A percentile compares a stretch with the other conserved stretches of the same genome.
phyloP scores from a whole-genome alignment of 2,329 filamentous ascomycete genomes.

The Harringtonia lauricola region DNA sequence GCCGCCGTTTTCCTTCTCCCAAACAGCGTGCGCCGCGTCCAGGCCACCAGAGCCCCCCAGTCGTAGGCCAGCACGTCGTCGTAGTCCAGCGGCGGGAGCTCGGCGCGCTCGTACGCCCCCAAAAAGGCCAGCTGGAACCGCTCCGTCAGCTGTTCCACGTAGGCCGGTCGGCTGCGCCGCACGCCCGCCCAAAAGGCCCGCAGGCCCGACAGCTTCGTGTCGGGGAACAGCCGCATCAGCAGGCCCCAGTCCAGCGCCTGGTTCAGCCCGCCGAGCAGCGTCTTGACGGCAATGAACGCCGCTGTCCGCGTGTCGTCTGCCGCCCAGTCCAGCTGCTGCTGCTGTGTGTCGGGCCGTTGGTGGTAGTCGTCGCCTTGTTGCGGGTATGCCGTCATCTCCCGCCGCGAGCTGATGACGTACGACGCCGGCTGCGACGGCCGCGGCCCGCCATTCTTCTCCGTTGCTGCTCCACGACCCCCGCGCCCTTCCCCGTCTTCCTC shows the following conservation, averaged over 20 bases:
- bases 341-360: constrained; percentile 19
- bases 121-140: constrained; percentile 58
- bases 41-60: constrained; percentile 55
- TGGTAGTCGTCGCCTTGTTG: constrained; percentile 23
- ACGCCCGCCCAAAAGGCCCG: constrained; percentile 43
- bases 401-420: constrained; percentile 17
- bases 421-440: constrained; percentile 9
- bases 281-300: constrained; percentile 46
- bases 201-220: constrained; percentile 37
- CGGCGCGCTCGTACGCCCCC: constrained; percentile 50
- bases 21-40: constrained; percentile 46
- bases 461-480: background rate
- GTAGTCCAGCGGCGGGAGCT: constrained; percentile 52
- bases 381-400: constrained; percentile 22
- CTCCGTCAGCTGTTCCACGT: constrained; percentile 44
- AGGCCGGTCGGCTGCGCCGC: constrained; percentile 37
- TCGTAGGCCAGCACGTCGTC: constrained; percentile 54
- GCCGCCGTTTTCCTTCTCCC: constrained; percentile 28
- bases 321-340: constrained; percentile 28
- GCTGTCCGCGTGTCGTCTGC: constrained; percentile 36
- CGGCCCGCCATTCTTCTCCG: background rate
- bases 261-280: constrained; percentile 48
- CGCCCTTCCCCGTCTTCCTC: constrained; percentile 11
- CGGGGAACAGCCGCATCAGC: constrained; percentile 43
- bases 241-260: constrained; percentile 51